A percentile compares a stretch with the other conserved stretches of the same genome.
phyloP scores from a whole-genome alignment of 345 rosid genomes.

The Turritis glabra region DNA sequence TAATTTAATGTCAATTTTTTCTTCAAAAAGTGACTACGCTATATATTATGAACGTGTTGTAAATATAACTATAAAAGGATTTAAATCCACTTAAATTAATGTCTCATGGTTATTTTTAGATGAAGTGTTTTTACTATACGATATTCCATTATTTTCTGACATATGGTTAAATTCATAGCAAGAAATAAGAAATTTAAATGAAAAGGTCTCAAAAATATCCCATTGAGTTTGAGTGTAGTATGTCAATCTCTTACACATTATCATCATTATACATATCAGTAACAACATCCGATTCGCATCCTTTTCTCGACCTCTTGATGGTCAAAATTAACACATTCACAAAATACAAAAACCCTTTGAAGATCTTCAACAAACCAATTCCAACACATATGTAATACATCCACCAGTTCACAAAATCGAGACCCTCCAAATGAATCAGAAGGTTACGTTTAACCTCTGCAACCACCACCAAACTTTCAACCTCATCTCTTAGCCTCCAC shows the following conservation, averaged over 20 bases:
- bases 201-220: background rate
- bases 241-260: slow-evolving; percentile 32
- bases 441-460: slow-evolving; percentile 50
- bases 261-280: slow-evolving; percentile 12
- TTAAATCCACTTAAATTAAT: background rate
- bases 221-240: background rate
- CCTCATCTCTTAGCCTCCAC: slow-evolving; percentile 77
- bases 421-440: slow-evolving; percentile 36
- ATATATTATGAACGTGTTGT: background rate
- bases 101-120: background rate
- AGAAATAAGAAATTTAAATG: background rate
- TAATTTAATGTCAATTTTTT: background rate
- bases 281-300: slow-evolving; percentile 1
- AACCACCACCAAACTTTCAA: slow-evolving; percentile 54
- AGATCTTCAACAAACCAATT: slow-evolving; percentile 60
- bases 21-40: background rate
- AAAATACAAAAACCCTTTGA: slow-evolving; percentile 47
- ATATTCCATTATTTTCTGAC: background rate
- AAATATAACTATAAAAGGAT: background rate
- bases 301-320: slow-evolving; percentile 34
- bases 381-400: slow-evolving; percentile 62
- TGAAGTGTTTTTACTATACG: background rate
- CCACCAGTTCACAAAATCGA: slow-evolving; percentile 64
- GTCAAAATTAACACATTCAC: slow-evolving; percentile 34
- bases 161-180: background rate